phyloP scores from a whole-genome alignment of 768 basidiomycete genomes.

The Epithele typhae region DNA sequence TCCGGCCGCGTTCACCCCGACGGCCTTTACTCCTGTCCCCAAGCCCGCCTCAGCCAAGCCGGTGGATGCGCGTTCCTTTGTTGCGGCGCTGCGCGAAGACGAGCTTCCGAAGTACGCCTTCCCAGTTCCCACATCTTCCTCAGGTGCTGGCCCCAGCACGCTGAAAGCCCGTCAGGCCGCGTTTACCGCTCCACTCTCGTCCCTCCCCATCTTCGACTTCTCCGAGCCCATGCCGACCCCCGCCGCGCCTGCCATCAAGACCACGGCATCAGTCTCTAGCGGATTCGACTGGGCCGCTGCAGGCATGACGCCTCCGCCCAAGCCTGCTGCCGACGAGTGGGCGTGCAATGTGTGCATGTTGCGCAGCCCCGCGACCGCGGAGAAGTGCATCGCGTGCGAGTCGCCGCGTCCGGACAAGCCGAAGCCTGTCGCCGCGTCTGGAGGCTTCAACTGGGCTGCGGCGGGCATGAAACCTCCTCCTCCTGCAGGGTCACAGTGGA shows the following conservation, averaged over 20 bases:
- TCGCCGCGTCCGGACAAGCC: neutral
- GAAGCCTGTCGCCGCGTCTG: slow-evolving; percentile 21
- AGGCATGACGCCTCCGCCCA: neutral
- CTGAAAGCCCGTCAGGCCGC: slow-evolving; percentile 31
- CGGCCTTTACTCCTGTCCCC: neutral
- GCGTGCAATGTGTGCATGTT: neutral
- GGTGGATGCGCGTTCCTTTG: slow-evolving; percentile 24
- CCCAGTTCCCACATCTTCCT: slow-evolving; percentile 16
- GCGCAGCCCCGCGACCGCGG: neutral
- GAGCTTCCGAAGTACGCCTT: slow-evolving; percentile 35
- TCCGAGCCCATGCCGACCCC: slow-evolving; percentile 18
- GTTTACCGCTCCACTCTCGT: slow-evolving; percentile 32
- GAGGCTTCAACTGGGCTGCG: slow-evolving; percentile 57
- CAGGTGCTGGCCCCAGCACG: slow-evolving; percentile 21
- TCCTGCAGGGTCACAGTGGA: slow-evolving; percentile 41
- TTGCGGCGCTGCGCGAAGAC: slow-evolving; percentile 23
- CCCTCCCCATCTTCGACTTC: slow-evolving; percentile 45
- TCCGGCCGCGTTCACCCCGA: neutral
- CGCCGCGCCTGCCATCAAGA: too few relatives aligned
- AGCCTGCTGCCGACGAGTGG: neutral
- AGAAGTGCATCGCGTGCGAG: neutral
- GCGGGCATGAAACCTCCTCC: slow-evolving; percentile 51
- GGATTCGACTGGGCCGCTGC: neutral
- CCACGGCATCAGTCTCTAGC: too few relatives aligned
- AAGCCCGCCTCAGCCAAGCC: slow-evolving; percentile 7